phyloP scores from a whole-genome alignment of 1,284 basidiomycete species.

The Ganoderma meredithae region DNA sequence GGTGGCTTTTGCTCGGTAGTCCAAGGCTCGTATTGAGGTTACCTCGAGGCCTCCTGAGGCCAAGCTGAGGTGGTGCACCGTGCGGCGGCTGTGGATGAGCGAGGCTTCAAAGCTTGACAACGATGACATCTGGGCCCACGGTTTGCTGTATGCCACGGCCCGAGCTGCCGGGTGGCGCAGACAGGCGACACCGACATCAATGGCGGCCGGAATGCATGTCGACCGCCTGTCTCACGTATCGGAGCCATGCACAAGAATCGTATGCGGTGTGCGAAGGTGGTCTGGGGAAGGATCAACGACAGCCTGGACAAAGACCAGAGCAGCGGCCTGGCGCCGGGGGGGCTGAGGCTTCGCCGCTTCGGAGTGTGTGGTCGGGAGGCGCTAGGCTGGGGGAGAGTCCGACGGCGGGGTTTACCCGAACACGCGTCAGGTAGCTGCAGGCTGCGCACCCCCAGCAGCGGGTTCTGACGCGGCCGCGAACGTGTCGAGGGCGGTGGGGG shows the following conservation, averaged over 20 bases:
- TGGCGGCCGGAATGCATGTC: background rate
- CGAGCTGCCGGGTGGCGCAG: background rate
- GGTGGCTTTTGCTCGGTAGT: background rate
- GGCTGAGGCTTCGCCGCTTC: background rate
- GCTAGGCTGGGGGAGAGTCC: slow-evolving; percentile 15
- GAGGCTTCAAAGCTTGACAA: too few species aligned
- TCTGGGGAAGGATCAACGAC: background rate
- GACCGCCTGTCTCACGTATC: background rate
- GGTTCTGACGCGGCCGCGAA: slow-evolving; percentile 26
- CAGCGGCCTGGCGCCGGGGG: background rate
- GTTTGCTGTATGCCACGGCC: too few species aligned
- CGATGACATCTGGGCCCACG: too few species aligned
- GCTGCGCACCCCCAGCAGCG: slow-evolving; percentile 18
- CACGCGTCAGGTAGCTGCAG: slow-evolving; percentile 29
- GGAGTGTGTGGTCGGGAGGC: slow-evolving; percentile 18
- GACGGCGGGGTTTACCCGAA: slow-evolving; percentile 24
- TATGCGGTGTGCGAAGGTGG: background rate
- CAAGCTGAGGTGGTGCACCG: too few species aligned
- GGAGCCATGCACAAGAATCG: background rate
- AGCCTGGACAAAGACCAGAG: slow-evolving; percentile 12
- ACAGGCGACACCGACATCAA: background rate
- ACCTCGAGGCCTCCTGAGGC: background rate
- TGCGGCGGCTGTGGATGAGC: too few species aligned
- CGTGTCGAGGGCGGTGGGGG: background rate
- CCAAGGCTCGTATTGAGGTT: background rate